Evolutionary conservation across 106 monocot species (phyloP), one percentile per base, ranked within the genome.

Genomic region (Dactylorhiza incarnata): DNA sequence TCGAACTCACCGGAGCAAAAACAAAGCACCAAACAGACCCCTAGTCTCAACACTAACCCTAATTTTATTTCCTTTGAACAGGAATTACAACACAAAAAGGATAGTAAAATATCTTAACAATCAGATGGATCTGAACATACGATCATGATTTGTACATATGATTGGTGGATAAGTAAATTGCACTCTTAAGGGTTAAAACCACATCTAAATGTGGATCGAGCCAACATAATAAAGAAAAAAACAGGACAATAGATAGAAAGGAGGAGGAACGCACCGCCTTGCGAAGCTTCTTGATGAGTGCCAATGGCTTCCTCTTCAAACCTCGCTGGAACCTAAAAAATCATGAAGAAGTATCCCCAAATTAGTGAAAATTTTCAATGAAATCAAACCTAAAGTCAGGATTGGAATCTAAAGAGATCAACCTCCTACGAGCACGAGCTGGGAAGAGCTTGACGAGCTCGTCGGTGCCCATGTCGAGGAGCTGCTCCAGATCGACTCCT

Each of bases 231-330:
- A 65, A 26, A 65, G 26, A 65, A 65, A 37, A 37, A 24, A 65
- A 26, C 2, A 65, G 29, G 29, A 26, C 12, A 65, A 29, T 25
- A 58, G 0, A 16, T 12, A 3, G 24, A 55, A 17, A 10, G 5
- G 26, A 37, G 11, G 8, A 70, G 5, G 12, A 3, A 76, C 0
- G 46, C 79, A 91, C 95, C 82, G 95, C 95, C 81, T 91, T 95
- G 71, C 91, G 85, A 3, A 95, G 88, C 82, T 91, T 95, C 87
- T 91, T 95, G 53, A 95, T 87, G 54, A 95, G 79, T 56, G 95
- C 95, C 95, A 95, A 89, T 9, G 94, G 94, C 82, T 95, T 87
- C 89, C 91, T 79, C 85, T 94, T 91, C 65, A 94, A 74, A 12
- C 91, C 91, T 17, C 94, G 73, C 76, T 85, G 87, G 48, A 95